Evolutionary conservation across 2,329 filamentous ascomycete species (phyloP).

Genomic region (Cercospora janseana): DNA sequence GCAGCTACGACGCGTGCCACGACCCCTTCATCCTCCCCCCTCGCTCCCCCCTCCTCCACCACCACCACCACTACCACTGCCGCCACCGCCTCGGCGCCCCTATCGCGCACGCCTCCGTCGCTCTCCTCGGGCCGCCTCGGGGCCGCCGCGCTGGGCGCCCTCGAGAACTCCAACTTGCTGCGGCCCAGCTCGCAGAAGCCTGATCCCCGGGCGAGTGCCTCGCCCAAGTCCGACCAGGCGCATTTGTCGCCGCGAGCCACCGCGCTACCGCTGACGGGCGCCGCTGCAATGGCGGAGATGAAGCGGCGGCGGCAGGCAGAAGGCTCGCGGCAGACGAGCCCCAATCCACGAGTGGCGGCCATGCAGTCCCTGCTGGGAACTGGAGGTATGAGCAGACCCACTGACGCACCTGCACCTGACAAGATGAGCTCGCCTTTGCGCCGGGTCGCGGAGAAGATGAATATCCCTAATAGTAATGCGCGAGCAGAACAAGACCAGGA

Average conservation of each 20-base stretch:
- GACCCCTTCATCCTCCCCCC: slow-evolving; percentile 36
- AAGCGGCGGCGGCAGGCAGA: slow-evolving; percentile 44
- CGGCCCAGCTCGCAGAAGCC: slow-evolving; percentile 28
- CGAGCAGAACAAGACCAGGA: slow-evolving; percentile 48
- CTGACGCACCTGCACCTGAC: slow-evolving; percentile 45
- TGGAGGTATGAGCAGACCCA: slow-evolving; percentile 44
- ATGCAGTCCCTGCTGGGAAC: slow-evolving; percentile 47
- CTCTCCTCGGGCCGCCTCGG: slow-evolving; percentile 25
- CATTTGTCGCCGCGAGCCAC: slow-evolving; percentile 40
- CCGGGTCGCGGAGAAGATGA: slow-evolving; percentile 49
- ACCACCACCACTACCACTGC: slow-evolving; percentile 38
- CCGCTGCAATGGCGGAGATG: slow-evolving; percentile 50
- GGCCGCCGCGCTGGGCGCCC: slow-evolving; percentile 25
- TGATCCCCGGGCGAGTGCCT: slow-evolving; percentile 29
- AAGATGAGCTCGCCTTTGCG: slow-evolving; percentile 51
- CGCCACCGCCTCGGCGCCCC: slow-evolving; percentile 35
- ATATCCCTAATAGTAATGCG: slow-evolving; percentile 46
- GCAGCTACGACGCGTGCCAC: slow-evolving; percentile 46
- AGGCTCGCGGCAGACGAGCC: slow-evolving; percentile 45
- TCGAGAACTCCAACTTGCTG: slow-evolving; percentile 29
- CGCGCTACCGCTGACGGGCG: slow-evolving; percentile 44
- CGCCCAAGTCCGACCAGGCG: slow-evolving; percentile 44
- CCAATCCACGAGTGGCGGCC: slow-evolving; percentile 48
- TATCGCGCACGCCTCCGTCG: slow-evolving; percentile 43
- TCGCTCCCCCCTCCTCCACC: slow-evolving; percentile 40